Conservation (phyloP, 768 basidiomycete species). For the Candolleomyces aberdarensis region DNA sequence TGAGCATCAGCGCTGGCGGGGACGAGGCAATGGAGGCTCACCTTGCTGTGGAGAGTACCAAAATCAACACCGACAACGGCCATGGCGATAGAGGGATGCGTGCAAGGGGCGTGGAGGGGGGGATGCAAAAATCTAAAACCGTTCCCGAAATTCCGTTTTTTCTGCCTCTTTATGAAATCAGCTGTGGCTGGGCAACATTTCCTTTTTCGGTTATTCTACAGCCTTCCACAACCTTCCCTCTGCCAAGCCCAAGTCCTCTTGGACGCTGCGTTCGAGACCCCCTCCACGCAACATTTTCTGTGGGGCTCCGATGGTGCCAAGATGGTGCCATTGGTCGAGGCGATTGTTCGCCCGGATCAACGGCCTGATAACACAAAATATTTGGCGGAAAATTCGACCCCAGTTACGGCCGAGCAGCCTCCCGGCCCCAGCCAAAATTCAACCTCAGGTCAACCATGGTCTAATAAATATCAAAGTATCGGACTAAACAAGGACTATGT, state of each 20-base stretch:
- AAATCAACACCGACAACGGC: constrained; percentile 96
- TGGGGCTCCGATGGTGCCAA: no score
- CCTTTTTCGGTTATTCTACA: constrained; percentile 19
- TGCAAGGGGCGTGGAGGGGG: constrained; percentile 3
- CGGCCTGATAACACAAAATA: no score
- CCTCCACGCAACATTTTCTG: no score
- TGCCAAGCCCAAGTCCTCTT: neutral
- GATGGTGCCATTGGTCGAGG: no score
- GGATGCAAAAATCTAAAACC: constrained; percentile 8
- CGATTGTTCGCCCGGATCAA: no score
- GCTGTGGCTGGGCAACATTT: constrained; percentile 7
- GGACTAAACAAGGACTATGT: no score
- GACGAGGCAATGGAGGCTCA: constrained; percentile 22
- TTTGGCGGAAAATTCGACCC: no score
- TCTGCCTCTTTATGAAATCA: constrained; percentile 6
- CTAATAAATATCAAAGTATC: no score
- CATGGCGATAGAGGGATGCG: constrained; percentile 44
- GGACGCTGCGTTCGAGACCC: neutral
- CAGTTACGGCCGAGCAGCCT: no score
- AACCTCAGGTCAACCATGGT: no score
- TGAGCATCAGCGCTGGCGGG: neutral
- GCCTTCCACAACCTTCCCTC: constrained; percentile 21
- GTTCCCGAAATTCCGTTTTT: constrained; percentile 10
- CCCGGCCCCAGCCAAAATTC: no score
- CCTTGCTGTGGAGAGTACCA: constrained; percentile 88